These are phyloP conservation scores for Phytophthora idaei DNA, from an alignment of 352 stramenopile genomes.

Conservation along the genomic window DNA sequence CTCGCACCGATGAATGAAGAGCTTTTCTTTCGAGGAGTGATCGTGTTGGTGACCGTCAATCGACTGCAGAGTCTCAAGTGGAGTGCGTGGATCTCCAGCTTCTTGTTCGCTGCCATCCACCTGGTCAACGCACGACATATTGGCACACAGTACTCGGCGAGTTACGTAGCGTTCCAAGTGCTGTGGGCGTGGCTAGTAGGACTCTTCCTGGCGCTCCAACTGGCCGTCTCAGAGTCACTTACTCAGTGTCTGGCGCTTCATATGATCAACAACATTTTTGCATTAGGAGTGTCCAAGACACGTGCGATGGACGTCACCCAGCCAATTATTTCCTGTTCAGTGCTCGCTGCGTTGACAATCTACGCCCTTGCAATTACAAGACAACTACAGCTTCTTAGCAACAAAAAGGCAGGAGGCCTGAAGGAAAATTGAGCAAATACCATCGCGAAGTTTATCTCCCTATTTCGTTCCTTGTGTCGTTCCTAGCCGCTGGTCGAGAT, in stretches of 20 bases:
- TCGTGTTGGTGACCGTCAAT: constrained; percentile 56
- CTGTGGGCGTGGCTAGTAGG: constrained; percentile 53
- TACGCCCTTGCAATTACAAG: constrained; percentile 28
- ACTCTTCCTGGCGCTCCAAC: constrained; percentile 46
- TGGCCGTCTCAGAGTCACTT: constrained; percentile 45
- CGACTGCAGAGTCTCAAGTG: constrained; percentile 29
- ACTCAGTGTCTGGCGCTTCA: constrained; percentile 66
- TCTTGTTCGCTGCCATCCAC: constrained; percentile 60
- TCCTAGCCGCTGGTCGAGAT: constrained; percentile 46
- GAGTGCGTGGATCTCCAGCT: constrained; percentile 39
- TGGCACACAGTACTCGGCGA: constrained; percentile 26
- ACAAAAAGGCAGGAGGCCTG: neutral
- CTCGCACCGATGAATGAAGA: constrained; percentile 61
- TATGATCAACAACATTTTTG: constrained; percentile 63
- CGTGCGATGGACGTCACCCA: constrained; percentile 18
- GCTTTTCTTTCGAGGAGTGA: constrained; percentile 65
- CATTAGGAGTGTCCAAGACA: constrained; percentile 33
- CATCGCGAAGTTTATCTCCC: neutral
- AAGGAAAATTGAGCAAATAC: constrained; percentile 5
- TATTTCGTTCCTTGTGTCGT: constrained; percentile 29
- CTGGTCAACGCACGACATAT: constrained; percentile 43
- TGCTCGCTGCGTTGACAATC: constrained; percentile 12
- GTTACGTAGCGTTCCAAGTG: constrained; percentile 50
- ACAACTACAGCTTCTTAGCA: constrained; percentile 26
- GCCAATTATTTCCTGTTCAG: constrained; percentile 1